Conservation (phyloP, 1,284 basidiomycete species). For the Puccinia horiana region DNA sequence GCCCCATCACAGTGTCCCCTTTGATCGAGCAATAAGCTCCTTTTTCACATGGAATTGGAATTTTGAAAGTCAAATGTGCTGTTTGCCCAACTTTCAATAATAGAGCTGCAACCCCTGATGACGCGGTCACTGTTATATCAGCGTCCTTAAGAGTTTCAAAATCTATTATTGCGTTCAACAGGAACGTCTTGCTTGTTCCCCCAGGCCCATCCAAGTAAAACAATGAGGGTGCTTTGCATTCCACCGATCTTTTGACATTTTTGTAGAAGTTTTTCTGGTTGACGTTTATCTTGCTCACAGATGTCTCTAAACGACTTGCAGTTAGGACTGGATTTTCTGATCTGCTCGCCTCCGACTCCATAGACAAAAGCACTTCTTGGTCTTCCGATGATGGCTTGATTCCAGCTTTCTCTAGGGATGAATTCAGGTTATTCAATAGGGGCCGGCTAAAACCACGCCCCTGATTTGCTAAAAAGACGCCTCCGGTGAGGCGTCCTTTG, state of each 20-base stretch:
- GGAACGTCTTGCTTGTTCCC: conserved; percentile 62
- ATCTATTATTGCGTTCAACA: conserved; percentile 61
- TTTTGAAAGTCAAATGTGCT: conserved; percentile 62
- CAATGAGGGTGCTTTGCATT: background rate
- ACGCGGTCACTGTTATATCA: conserved; percentile 60
- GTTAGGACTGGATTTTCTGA: too few species aligned
- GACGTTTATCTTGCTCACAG: background rate
- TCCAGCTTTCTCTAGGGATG: too few species aligned
- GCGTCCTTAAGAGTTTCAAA: conserved; percentile 55
- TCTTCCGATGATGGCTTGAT: too few species aligned
- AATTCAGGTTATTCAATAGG: too few species aligned
- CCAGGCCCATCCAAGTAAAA: background rate
- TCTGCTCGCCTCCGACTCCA: too few species aligned
- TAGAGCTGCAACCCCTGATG: conserved; percentile 63
- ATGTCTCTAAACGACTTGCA: too few species aligned
- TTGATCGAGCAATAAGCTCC: background rate
- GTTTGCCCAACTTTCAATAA: conserved; percentile 61
- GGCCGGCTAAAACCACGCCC: too few species aligned
- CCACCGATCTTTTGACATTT: background rate
- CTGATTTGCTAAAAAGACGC: too few species aligned
- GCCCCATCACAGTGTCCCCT: background rate
- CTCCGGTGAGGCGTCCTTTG: too few species aligned
- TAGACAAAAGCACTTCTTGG: too few species aligned
- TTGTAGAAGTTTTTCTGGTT: background rate
- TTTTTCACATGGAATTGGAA: conserved; percentile 55